Percentiles rank a stretch among this genome's conserved stretches.
Evolutionary conservation across 192 early-diverging fungal genomes (phyloP).

Genomic region (Borealophlyctis nickersoniae): DNA sequence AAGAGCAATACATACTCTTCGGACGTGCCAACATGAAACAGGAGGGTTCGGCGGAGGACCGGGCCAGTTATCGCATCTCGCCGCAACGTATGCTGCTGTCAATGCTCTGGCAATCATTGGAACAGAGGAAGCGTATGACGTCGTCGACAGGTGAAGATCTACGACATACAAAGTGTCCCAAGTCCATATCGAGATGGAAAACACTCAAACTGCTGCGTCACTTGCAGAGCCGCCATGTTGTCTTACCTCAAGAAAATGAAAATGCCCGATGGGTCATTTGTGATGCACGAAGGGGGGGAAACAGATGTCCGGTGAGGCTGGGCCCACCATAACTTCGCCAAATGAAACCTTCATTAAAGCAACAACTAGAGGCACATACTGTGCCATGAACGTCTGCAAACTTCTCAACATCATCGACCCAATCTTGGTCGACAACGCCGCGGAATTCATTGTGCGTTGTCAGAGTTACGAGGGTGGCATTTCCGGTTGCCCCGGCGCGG

Average conservation of each 20-base stretch:
- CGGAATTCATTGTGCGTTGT: slow-evolving; percentile 70
- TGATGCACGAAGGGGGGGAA: slow-evolving; percentile 89
- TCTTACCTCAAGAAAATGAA: slow-evolving; percentile 74
- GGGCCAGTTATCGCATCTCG: slow-evolving; percentile 82
- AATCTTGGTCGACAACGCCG: slow-evolving; percentile 62
- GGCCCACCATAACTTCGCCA: too few species aligned
- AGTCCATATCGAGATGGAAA: too few species aligned
- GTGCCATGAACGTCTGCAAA: slow-evolving; percentile 72
- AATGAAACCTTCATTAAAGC: too few species aligned
- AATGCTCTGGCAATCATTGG: slow-evolving; percentile 78
- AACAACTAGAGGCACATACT: slow-evolving; percentile 71
- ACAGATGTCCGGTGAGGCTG: slow-evolving; percentile 70
- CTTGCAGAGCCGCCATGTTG: slow-evolving; percentile 6
- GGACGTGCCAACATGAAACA: slow-evolving; percentile 56
- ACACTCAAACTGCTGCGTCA: background rate
- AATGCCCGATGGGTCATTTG: slow-evolving; percentile 82
- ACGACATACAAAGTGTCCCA: too few species aligned
- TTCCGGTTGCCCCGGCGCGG: slow-evolving; percentile 72
- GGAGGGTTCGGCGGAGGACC: slow-evolving; percentile 91
- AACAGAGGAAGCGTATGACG: slow-evolving; percentile 62
- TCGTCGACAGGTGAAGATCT: slow-evolving; percentile 54
- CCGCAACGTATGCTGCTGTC: slow-evolving; percentile 85
- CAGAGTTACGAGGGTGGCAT: slow-evolving; percentile 96
- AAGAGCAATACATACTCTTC: slow-evolving; percentile 61
- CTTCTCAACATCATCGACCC: slow-evolving; percentile 82